Evolutionary conservation across 352 stramenopile genomes (phyloP).

Genomic region (Globisporangium spinosum): DNA sequence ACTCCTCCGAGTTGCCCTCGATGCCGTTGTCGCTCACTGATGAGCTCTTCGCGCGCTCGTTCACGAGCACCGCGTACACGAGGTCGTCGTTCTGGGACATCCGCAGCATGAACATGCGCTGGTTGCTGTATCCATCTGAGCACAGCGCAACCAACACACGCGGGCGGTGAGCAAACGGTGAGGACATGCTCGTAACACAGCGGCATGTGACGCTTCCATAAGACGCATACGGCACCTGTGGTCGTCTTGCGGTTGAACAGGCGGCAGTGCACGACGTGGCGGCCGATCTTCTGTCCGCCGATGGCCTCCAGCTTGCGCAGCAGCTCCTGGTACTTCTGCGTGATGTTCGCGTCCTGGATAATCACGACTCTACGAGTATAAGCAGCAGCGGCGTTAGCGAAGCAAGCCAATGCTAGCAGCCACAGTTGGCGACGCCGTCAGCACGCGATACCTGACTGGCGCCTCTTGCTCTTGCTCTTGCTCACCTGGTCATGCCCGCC

Average conservation of each 20-base stretch:
- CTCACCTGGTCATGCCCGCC: slow-evolving; percentile 74
- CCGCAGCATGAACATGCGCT: slow-evolving; percentile 89
- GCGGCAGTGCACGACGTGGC: slow-evolving; percentile 83
- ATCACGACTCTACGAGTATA: slow-evolving; percentile 60
- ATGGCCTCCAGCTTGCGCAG: slow-evolving; percentile 82
- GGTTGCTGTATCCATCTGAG: slow-evolving; percentile 76
- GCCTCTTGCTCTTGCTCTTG: slow-evolving; percentile 24
- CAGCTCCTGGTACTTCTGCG: slow-evolving; percentile 84
- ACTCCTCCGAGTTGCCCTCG: slow-evolving; percentile 70
- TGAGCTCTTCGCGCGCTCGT: slow-evolving; percentile 63
- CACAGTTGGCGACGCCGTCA: neutral
- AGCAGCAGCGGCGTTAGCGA: neutral
- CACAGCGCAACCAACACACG: slow-evolving; percentile 4
- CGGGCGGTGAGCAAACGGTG: neutral
- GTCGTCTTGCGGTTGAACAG: slow-evolving; percentile 84
- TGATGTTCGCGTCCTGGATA: slow-evolving; percentile 75
- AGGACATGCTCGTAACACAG: neutral
- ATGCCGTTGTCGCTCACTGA: slow-evolving; percentile 68
- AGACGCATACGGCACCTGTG: slow-evolving; percentile 31
- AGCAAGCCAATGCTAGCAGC: neutral
- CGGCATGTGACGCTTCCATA: neutral
- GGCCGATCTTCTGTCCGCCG: slow-evolving; percentile 71
- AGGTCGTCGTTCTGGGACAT: slow-evolving; percentile 87
- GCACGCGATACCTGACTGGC: neutral
- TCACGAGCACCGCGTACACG: slow-evolving; percentile 80